Evolutionary conservation across 345 rosid species (phyloP).

Genomic region (Rhizophora mangle): DNA sequence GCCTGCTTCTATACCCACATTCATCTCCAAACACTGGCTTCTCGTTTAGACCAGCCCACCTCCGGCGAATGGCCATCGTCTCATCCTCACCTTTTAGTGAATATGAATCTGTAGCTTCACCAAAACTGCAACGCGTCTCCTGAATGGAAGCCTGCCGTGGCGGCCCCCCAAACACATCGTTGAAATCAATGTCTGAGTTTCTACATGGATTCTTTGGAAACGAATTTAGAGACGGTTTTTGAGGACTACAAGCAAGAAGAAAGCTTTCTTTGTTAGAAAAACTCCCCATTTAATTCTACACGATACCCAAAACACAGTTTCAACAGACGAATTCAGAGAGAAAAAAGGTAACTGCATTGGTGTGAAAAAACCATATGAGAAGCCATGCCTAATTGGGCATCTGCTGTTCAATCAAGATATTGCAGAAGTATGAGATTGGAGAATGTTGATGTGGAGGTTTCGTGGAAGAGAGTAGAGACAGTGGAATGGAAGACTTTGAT

Average conservation of each 20-base stretch:
- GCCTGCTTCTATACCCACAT: conserved; percentile 36
- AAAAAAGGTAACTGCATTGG: conserved; percentile 6
- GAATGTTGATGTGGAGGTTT: conserved; percentile 9
- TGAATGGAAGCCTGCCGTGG: conserved; percentile 54
- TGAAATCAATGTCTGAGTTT: conserved; percentile 63
- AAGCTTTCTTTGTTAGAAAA: conserved; percentile 37
- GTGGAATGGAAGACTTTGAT: conserved; percentile 6
- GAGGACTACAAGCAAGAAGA: conserved; percentile 32
- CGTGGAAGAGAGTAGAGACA: conserved; percentile 4
- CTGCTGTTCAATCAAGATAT: conserved; percentile 1
- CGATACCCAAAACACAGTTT: background rate
- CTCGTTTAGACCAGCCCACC: conserved; percentile 44
- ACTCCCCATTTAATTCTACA: conserved; percentile 25
- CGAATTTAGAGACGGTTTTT: conserved; percentile 19
- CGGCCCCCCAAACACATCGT: conserved; percentile 86
- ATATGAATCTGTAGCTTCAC: conserved; percentile 30
- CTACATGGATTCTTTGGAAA: conserved; percentile 13
- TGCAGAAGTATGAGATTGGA: background rate
- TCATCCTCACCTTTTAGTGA: conserved; percentile 24
- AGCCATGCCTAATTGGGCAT: background rate
- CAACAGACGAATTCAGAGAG: conserved; percentile 4
- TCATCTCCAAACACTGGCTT: conserved; percentile 86
- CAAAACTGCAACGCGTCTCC: conserved; percentile 44
- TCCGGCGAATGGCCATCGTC: conserved; percentile 12
- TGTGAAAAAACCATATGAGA: conserved; percentile 23